Evolutionary conservation across 2,329 filamentous ascomycete species (phyloP), one percentile per base, ranked within the genome.

Genomic region (Aspergillus caelatus): DNA sequence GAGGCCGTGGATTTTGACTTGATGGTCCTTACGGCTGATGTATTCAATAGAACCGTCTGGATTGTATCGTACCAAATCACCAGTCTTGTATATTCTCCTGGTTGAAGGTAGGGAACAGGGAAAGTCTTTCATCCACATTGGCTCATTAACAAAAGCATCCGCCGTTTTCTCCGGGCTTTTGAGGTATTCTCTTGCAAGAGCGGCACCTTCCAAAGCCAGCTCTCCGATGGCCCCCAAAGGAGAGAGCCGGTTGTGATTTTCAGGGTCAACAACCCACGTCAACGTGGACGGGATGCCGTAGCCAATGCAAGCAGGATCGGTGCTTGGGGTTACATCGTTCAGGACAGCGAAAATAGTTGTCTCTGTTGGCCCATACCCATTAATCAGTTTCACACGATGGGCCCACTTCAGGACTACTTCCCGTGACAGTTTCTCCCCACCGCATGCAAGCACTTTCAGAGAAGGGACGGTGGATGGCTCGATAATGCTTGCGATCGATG

Each of bases 341-440:
- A 77, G 34, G 3, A 71, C 67, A 1, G 74, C 74, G 32, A 77
- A 74, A 12, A 77, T 72, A 23, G 70, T 70, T 2, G 74, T 75
- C 55, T 80, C 78, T 8, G 76, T 75, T 3, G 78, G 77, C 4
- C 78, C 78, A 60, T 80, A 80, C 16, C 68, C 73, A 57, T 78
- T 79, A 60, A 77, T 71, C 28, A 84, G 67, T 11, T 75, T 76
- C 0, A 78, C 74, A 12, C 66, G 69, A 26, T 74, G 73, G 16
- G 83, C 84, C 94, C 94, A 97, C 54, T 83, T 84, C 0, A 84
- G 81, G 46, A 90, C 87, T 0, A 96, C 91, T 34, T 87, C 85
- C 39, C 87, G 85, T 0, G 91, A 93, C 78, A 97, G 84, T 2
- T 91, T 87, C 75, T 84, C 83, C 45, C 82, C 83, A 50, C 80